Conservation (phyloP, 768 basidiomycete species). For the Amanita phalloides region DNA sequence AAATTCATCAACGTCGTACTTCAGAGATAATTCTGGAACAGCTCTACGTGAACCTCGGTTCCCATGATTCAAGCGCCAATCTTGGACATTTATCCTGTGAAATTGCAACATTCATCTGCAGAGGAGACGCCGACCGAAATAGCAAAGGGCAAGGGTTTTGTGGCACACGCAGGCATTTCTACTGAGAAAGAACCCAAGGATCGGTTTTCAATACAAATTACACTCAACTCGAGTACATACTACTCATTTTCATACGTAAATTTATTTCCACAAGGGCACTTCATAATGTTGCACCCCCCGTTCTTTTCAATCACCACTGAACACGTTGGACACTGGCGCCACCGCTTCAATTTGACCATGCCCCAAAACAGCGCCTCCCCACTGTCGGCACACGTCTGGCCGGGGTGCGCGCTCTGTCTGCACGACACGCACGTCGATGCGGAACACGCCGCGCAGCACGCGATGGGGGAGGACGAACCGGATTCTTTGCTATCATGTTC, state of each 20-base stretch:
- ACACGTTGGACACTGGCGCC: slow-evolving; percentile 4
- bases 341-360: not conserved
- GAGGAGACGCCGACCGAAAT: too few relatives aligned
- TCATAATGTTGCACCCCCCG: slow-evolving; percentile 5
- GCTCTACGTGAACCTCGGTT: too few relatives aligned
- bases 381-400: slow-evolving; percentile 1
- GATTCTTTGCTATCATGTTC: not conserved
- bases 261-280: not conserved
- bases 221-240: too few relatives aligned
- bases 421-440: not conserved
- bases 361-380: not conserved
- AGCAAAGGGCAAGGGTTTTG: too few relatives aligned
- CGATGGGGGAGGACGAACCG: not conserved
- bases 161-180: too few relatives aligned
- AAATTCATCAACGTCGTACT: too few relatives aligned
- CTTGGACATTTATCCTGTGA: too few relatives aligned
- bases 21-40: too few relatives aligned
- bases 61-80: too few relatives aligned
- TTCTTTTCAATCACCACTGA: slow-evolving; percentile 4
- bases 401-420: not conserved
- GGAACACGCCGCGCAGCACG: slow-evolving; percentile 14
- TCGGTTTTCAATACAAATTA: not conserved
- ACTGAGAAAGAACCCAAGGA: too few relatives aligned
- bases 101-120: too few relatives aligned
- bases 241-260: not conserved